Conservation (phyloP, 78 protist genomes). For the Capsaspora owczarzaki region DNA sequence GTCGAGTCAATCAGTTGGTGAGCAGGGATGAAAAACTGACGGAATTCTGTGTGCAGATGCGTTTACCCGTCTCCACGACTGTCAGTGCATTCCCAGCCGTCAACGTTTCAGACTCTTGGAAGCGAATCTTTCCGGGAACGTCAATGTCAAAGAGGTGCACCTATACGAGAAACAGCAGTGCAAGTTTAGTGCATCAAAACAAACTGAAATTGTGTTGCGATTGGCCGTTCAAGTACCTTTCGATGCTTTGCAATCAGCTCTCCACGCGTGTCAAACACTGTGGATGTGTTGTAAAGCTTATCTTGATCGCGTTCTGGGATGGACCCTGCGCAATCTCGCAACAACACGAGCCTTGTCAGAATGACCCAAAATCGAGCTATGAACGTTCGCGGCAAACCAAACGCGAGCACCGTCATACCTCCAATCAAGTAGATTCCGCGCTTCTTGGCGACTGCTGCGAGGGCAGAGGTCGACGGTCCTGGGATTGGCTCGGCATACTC, state of each 20-base stretch:
- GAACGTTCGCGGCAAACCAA: too few species aligned
- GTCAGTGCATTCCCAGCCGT: constrained; percentile 62
- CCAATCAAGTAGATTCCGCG: not conserved
- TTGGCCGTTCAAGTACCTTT: constrained; percentile 24
- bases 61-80: constrained; percentile 44
- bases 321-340: constrained; percentile 88
- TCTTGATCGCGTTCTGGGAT: constrained; percentile 69
- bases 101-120: constrained; percentile 63
- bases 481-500: constrained; percentile 73
- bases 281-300: constrained; percentile 75
- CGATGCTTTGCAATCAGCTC: constrained; percentile 63
- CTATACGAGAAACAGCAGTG: not conserved
- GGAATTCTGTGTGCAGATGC: not conserved
- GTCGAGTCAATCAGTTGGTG: not conserved
- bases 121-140: constrained; percentile 71
- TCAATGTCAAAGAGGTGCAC: constrained; percentile 91
- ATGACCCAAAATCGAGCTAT: too few species aligned
- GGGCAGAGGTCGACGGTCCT: constrained; percentile 25
- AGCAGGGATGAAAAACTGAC: too few species aligned
- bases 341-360: too few species aligned
- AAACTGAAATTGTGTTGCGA: not conserved
- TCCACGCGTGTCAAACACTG: constrained; percentile 63
- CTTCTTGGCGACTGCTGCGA: constrained; percentile 39
- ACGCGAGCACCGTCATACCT: too few species aligned
- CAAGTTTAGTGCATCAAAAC: not conserved